Evolutionary conservation across 2,329 filamentous ascomycete species (phyloP).

Genomic region (Botrytis deweyae): DNA sequence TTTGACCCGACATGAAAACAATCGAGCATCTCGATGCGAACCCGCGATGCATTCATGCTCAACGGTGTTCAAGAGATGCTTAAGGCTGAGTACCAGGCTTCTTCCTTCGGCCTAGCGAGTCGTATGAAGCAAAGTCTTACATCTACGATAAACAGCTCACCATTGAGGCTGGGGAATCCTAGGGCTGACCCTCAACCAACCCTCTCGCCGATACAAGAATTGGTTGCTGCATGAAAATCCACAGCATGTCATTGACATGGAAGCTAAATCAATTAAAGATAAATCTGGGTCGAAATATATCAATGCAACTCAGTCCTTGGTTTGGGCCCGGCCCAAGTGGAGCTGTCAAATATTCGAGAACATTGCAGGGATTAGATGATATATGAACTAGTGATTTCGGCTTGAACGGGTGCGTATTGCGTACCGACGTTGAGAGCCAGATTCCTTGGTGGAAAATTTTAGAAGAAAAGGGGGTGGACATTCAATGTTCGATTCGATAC

Average conservation of each 20-base stretch:
- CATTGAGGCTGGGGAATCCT: neutral
- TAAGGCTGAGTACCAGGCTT: neutral
- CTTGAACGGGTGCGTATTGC: neutral
- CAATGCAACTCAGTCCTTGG: neutral
- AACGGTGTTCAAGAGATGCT: neutral
- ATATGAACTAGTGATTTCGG: slow-evolving; percentile 14
- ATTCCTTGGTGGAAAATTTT: neutral
- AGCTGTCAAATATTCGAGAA: slow-evolving; percentile 10
- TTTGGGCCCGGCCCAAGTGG: slow-evolving; percentile 2
- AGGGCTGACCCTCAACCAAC: neutral
- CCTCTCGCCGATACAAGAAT: neutral
- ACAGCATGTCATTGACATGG: neutral
- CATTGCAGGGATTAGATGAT: neutral
- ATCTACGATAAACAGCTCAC: neutral
- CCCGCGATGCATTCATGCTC: neutral
- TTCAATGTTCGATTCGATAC: neutral
- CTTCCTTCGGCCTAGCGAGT: neutral
- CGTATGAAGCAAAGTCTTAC: neutral
- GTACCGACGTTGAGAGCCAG: neutral
- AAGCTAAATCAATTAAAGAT: neutral
- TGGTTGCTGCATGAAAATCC: neutral
- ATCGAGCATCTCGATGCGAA: neutral
- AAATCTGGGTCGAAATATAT: slow-evolving; percentile 2
- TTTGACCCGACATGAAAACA: neutral
- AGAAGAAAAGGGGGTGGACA: slow-evolving; percentile 5